phyloP scores from a whole-genome alignment of 2,329 filamentous ascomycete genomes.

The Colletotrichum tanaceti region DNA sequence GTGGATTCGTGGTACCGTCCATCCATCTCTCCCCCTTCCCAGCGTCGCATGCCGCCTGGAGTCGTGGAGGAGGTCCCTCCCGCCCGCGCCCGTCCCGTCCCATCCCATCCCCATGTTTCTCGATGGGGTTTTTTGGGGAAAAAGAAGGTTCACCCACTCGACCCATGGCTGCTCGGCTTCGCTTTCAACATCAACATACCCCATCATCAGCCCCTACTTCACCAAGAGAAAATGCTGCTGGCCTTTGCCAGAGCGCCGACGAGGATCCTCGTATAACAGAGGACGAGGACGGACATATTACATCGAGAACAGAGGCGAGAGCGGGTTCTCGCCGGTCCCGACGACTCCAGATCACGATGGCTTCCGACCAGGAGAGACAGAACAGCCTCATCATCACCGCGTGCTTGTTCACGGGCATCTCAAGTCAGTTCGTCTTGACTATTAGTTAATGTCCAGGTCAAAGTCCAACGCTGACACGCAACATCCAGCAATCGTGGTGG shows the following conservation, averaged over 20 bases:
- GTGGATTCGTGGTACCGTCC: constrained; percentile 25
- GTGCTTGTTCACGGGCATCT: constrained; percentile 39
- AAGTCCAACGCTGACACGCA: not conserved
- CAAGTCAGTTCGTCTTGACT: constrained; percentile 31
- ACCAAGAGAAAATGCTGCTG: not conserved
- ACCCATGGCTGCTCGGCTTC: not conserved
- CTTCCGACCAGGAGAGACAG: constrained; percentile 42
- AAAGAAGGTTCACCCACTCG: constrained; percentile 16
- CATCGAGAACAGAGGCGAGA: not conserved
- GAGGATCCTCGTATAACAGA: not conserved
- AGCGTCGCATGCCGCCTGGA: constrained; percentile 22
- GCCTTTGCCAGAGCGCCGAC: not conserved
- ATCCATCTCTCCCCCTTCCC: constrained; percentile 9
- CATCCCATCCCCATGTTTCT: constrained; percentile 17
- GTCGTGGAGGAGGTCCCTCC: constrained; percentile 3
- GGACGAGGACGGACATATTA: not conserved
- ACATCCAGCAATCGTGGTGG: constrained; percentile 37
- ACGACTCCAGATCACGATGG: constrained; percentile 37
- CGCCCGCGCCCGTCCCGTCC: not conserved
- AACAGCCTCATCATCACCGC: constrained; percentile 41
- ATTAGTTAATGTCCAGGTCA: too few relatives aligned
- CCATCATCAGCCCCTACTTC: constrained; percentile 1
- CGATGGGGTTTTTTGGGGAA: constrained; percentile 8
- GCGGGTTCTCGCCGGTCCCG: not conserved
- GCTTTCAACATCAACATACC: not conserved